Percentiles rank a stretch among this genome's conserved stretches.
These are phyloP conservation scores for Apophysomyces ossiformis DNA, from an alignment of 371 early-diverging fungal species.

Conservation along the genomic window DNA sequence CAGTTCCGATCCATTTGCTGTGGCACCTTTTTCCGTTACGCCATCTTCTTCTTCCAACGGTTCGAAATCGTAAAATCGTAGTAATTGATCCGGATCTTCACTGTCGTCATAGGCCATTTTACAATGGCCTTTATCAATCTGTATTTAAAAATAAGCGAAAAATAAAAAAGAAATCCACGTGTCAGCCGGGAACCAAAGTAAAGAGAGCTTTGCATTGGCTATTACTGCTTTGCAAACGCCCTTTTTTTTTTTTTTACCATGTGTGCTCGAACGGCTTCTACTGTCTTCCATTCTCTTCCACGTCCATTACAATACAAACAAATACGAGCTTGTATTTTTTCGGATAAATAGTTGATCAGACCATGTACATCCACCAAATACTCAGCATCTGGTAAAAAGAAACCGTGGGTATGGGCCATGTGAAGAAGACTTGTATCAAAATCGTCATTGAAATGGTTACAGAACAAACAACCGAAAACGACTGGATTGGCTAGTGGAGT, in stretches of 20 bases:
- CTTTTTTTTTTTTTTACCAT: constrained; percentile 66
- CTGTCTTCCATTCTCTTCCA: constrained; percentile 79
- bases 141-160: constrained; percentile 1
- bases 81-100: constrained; percentile 83
- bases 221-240: too few species aligned
- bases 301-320: constrained; percentile 96
- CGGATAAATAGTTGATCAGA: constrained; percentile 86
- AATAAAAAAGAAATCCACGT: background rate
- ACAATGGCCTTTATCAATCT: constrained; percentile 92
- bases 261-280: constrained; percentile 91
- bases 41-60: constrained; percentile 46
- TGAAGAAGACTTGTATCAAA: constrained; percentile 88
- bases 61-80: constrained; percentile 89
- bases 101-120: constrained; percentile 93
- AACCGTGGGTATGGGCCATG: constrained; percentile 88
- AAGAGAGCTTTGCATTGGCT: too few species aligned
- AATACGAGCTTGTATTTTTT: constrained; percentile 90
- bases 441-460: constrained; percentile 59
- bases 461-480: constrained; percentile 78
- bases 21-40: constrained; percentile 33
- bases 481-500: constrained; percentile 31
- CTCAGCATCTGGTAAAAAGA: constrained; percentile 97
- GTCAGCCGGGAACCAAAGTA: too few species aligned
- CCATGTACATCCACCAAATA: constrained; percentile 87
- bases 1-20: constrained; percentile 68